Conservation (phyloP, 176 grass and related monocot genomes). For the Eragrostis curvula region DNA sequence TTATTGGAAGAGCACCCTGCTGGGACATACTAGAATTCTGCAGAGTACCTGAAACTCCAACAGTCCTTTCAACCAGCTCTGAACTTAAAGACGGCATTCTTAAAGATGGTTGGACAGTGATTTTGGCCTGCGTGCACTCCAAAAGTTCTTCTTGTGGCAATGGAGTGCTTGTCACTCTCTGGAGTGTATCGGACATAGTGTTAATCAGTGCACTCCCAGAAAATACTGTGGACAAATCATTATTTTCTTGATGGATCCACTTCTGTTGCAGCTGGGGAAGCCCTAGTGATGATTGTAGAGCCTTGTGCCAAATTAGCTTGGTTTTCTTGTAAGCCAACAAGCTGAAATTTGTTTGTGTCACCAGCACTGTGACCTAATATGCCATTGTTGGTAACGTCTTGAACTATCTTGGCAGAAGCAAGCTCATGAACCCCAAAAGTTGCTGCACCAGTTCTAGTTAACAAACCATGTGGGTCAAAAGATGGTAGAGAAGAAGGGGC, state of each 20-base stretch:
- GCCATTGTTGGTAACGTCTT: constrained; percentile 39
- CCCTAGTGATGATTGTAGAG: constrained; percentile 47
- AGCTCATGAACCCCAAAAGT: constrained; percentile 62
- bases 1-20: constrained; percentile 41
- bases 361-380: constrained; percentile 39
- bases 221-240: constrained; percentile 44
- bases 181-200: constrained; percentile 45
- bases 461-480: constrained; percentile 65
- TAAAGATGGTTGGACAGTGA: constrained; percentile 46
- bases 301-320: constrained; percentile 51
- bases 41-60: constrained; percentile 47
- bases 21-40: constrained; percentile 43
- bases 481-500: constrained; percentile 57
- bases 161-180: constrained; percentile 48
- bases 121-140: constrained; percentile 47
- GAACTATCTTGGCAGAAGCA: constrained; percentile 55
- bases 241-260: constrained; percentile 66
- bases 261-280: constrained; percentile 54
- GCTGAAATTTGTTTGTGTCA: constrained; percentile 60
- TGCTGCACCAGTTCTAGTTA: constrained; percentile 38
- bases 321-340: constrained; percentile 50
- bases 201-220: constrained; percentile 50
- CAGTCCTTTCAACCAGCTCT: constrained; percentile 43
- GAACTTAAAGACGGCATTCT: constrained; percentile 29
- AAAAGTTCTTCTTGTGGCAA: constrained; percentile 52